Evolutionary conservation across 2,329 filamentous ascomycete species (phyloP), one percentile per base, ranked within the genome.

Genomic region (Microdochium trichocladiopsis): DNA sequence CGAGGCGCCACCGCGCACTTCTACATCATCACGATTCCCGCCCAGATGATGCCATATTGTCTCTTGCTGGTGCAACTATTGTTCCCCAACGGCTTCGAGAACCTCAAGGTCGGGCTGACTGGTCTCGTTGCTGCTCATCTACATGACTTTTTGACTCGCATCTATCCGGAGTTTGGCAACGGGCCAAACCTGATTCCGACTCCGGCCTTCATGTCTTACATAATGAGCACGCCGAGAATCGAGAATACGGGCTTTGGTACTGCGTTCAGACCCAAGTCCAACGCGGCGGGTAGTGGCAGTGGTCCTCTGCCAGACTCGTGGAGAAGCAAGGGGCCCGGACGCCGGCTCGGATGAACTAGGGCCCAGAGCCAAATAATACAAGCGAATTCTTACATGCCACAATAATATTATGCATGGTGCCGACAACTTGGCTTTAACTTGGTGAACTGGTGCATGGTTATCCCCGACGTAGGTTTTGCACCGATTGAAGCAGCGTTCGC

Each of bases 81-180:
- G 51, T 81, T 88, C 64, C 64, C 61, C 0, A 76, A 71, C 4
- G 85, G 86, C 11, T 76, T 77, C 33, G 59, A 68, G 2, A 71
- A 70, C 18, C 78, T 88, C 11, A 64, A 88, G 52, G 62, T 84
- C 3, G 84, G 95, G 63, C 68, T 83, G 4, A 88, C 82, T 31
- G 94, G 94, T n/a, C 76, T 99, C 11, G 58, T 95, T 45, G 89
- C 92, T 12, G 92, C 92, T 4, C 94, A 99, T 67, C 63, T 94
- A 21, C 95, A 90, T 69, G 89, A 97, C 66, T 99, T 97, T 64
- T 69, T 96, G 49, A 90, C 88, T 2, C 82, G 89, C 49, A 78
- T 96, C 43, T 97, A 91, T 77, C 94, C 94, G 4, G 83, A 88
- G 52, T 94, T 94, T 64, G 93, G 91, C 28, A 88, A 89, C 52